Evolutionary conservation across 345 rosid species (phyloP), one percentile per base, ranked within the genome.

Genomic region (Atalantia buxifolia): DNA sequence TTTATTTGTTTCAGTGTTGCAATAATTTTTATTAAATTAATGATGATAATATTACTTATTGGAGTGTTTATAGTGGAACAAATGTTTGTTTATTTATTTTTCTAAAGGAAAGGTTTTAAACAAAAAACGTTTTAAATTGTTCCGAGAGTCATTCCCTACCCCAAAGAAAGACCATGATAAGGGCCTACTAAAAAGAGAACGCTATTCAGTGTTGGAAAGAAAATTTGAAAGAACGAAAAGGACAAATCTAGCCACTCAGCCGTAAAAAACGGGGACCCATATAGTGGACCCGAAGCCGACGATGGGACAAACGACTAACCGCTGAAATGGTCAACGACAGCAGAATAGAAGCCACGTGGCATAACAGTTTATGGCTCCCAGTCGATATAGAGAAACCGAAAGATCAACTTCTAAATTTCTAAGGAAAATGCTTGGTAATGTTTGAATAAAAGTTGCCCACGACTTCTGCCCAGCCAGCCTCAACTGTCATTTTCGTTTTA

Each of bases 241-340:
- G 18, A 76, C 21, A 53, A 53, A 1, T 30, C 27, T 5, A n/a
- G 19, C 48, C 48, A 33, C 8, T 62, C 9, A 76, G 65, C 65
- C 64, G 55, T 66, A 55, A 53, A 16, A 42, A 16, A 5, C 12
- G 7, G 72, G 78, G 72, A 18, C 50, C 72, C 71, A 50, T 16
- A 28, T 45, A 4, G 30, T 36, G 77, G 77, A 45, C 67, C 25
- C 4, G 14, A 14, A 65, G 64, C 25, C 14, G 19, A 76, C n/a
- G 63, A 76, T 56, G 66, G 72, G 73, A 76, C 72, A 55, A 56
- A 35, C 42, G 42, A 77, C 79, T 57, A 77, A 69, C 79, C 30
- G 79, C 66, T 35, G 38, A 5, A 12, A 0, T 0, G 1, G 18
- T 56, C 35, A 9, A 14, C 3, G 19, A 7, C 3, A 36, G 7